These are phyloP conservation scores for Alternaria gansuensis DNA, from an alignment of 2,329 filamentous ascomycete species.

Conservation along the genomic window DNA sequence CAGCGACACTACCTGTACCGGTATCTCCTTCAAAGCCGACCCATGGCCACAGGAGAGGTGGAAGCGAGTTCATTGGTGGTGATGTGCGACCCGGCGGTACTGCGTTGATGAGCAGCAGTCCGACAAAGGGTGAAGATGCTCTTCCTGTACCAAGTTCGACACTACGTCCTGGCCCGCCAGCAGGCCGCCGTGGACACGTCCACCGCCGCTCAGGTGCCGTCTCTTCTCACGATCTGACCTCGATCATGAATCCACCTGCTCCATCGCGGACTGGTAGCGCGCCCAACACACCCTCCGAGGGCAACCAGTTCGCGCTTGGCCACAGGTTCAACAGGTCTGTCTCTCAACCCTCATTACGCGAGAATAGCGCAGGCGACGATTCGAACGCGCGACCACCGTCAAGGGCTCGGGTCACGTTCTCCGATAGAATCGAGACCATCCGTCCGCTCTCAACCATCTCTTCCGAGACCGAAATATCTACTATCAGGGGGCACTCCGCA, in stretches of 20 bases:
- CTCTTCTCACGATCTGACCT: slow-evolving; percentile 81
- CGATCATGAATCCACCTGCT: slow-evolving; percentile 69
- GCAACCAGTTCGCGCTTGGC: slow-evolving; percentile 51
- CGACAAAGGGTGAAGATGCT: slow-evolving; percentile 70
- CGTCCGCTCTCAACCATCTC: slow-evolving; percentile 85
- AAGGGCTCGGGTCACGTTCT: slow-evolving; percentile 79
- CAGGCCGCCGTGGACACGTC: slow-evolving; percentile 72
- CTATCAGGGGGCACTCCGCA: slow-evolving; percentile 75
- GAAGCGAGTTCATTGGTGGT: slow-evolving; percentile 87
- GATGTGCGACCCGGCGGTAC: slow-evolving; percentile 63
- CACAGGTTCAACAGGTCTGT: slow-evolving; percentile 50
- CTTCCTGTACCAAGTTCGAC: slow-evolving; percentile 65
- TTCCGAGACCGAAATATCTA: slow-evolving; percentile 77
- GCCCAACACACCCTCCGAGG: slow-evolving; percentile 67
- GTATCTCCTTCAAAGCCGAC: slow-evolving; percentile 63
- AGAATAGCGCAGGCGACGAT: slow-evolving; percentile 37
- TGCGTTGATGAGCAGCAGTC: slow-evolving; percentile 72
- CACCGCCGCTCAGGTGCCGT: slow-evolving; percentile 84
- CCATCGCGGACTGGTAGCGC: slow-evolving; percentile 69
- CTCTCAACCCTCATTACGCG: slow-evolving; percentile 52
- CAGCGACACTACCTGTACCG: slow-evolving; percentile 49
- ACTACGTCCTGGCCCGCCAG: slow-evolving; percentile 59
- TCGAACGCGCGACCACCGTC: slow-evolving; percentile 52
- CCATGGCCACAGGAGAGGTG: slow-evolving; percentile 74
- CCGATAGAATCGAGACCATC: slow-evolving; percentile 83